Percentiles rank a stretch among this genome's conserved stretches.
Evolutionary conservation across 2,329 filamentous ascomycete genomes (phyloP).

Genomic region (Camillea tinctor): DNA sequence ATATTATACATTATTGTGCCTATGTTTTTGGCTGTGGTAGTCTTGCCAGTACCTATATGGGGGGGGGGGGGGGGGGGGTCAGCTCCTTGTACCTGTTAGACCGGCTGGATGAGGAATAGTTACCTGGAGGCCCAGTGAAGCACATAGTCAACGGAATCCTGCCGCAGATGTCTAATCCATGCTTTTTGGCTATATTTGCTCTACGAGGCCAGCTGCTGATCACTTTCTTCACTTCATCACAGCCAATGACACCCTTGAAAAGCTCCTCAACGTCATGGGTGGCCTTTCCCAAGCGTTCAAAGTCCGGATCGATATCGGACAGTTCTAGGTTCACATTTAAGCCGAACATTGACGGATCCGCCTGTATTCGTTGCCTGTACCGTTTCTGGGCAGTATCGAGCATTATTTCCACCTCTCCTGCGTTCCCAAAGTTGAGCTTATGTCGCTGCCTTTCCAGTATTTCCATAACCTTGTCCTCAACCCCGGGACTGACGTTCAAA

Average conservation of each 20-base stretch:
- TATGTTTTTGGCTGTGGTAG: conserved; percentile 55
- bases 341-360: not conserved
- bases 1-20: conserved; percentile 59
- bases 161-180: not conserved
- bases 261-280: not conserved
- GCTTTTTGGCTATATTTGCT: not conserved
- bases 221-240: not conserved
- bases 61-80: not conserved
- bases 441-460: conserved; percentile 51
- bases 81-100: not conserved
- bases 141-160: conserved; percentile 5
- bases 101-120: not conserved
- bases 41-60: conserved; percentile 26
- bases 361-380: conserved; percentile 34
- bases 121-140: conserved; percentile 8
- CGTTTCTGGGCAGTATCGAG: conserved; percentile 48
- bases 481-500: conserved; percentile 46
- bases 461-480: conserved; percentile 46
- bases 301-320: not conserved
- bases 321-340: not conserved
- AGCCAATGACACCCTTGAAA: not conserved
- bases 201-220: not conserved
- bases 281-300: not conserved
- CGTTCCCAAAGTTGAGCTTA: conserved; percentile 60
- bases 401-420: conserved; percentile 59